Base-by-base conservation (phyloP, 1,139 yeast species). In the Debaryomyces fabryi region DNA sequence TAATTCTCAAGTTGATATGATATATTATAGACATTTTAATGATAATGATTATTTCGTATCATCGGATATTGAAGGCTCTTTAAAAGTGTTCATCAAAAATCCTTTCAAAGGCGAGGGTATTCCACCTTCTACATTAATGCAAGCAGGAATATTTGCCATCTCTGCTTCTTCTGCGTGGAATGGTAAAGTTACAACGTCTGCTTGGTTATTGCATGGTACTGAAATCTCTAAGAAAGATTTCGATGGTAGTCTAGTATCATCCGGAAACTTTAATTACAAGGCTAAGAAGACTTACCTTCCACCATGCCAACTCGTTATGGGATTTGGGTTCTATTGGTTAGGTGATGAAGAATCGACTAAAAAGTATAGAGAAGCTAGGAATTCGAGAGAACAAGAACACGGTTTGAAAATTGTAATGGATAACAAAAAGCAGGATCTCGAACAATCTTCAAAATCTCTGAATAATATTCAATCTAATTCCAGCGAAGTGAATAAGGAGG, bases 111-210 rank as follows among this genome's bases (percentile, higher is more conserved):
- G 79, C 21, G 78, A 79, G 46, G 79, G 77, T 8, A 68, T 88
- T 2, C 96, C 97, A 0, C 97, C 97, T 0, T 79, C 90, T 7
- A 87, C 99, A 0, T 72, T 92, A 50, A 77, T 85, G 67, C 99
- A 93, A 65, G 97, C 99, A 0, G 97, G 97, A 10, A 80, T 88
- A 9, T 85, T 86, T 58, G 80, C 96, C 10, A 79, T 91, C 55
- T 78, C 95, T n/a, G 80, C 92, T 0, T 85, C 96, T 1, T 82
- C 79, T 42, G 96, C 97, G 0, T 93, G 99, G 99, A 92, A 85
- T 44, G 81, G 85, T 42, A 92, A 91, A 62, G 77, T 86, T 39
- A 81, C 88, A 1, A 81, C 88, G 0, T 85, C 96, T 1, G 87
- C 97, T 3, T 91, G 96, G 96, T 87, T 83, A 76, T 81, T 88